These are phyloP conservation scores for Saturnispora sekii DNA, from an alignment of 805 yeast genomes.

Conservation along the genomic window DNA sequence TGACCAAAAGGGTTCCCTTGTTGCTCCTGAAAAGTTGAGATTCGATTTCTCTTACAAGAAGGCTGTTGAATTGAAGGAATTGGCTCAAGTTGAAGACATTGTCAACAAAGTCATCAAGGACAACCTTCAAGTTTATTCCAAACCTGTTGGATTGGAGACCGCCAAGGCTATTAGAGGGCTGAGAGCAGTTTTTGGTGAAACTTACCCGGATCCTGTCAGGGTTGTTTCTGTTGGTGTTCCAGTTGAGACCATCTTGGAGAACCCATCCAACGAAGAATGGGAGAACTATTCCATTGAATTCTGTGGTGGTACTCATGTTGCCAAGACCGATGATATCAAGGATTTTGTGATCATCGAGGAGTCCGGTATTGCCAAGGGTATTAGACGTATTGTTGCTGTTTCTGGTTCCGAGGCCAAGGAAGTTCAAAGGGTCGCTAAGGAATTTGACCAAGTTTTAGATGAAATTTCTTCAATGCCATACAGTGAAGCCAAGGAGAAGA, in stretches of 20 bases:
- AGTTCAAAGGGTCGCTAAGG: conserved; percentile 77
- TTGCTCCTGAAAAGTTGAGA: conserved; percentile 89
- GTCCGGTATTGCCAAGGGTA: conserved; percentile 97
- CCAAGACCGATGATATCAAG: conserved; percentile 86
- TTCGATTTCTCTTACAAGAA: conserved; percentile 94
- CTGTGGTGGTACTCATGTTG: conserved; percentile 99
- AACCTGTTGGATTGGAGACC: conserved; percentile 64
- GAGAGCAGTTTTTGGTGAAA: conserved; percentile 98
- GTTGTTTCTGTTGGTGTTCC: conserved; percentile 94
- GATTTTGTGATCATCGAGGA: conserved; percentile 87
- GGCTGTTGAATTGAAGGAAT: conserved; percentile 62
- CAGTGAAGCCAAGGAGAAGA: conserved; percentile 71
- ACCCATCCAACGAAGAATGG: conserved; percentile 75
- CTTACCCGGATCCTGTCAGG: conserved; percentile 97
- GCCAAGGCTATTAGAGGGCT: conserved; percentile 77
- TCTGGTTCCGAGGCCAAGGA: conserved; percentile 86
- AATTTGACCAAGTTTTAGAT: conserved; percentile 52
- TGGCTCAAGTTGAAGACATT: conserved; percentile 66
- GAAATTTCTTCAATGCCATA: conserved; percentile 55
- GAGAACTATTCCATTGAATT: conserved; percentile 74
- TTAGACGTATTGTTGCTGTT: conserved; percentile 95
- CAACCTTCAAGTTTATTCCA: conserved; percentile 65
- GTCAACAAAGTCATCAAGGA: conserved; percentile 62
- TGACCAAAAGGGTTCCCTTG: conserved; percentile 95
- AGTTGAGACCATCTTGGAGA: conserved; percentile 65